Percentiles rank a stretch among this genome's conserved stretches.
These are phyloP conservation scores for Ophiocordyceps unilateralis DNA, from an alignment of 2,329 filamentous ascomycete genomes.

Conservation along the genomic window DNA sequence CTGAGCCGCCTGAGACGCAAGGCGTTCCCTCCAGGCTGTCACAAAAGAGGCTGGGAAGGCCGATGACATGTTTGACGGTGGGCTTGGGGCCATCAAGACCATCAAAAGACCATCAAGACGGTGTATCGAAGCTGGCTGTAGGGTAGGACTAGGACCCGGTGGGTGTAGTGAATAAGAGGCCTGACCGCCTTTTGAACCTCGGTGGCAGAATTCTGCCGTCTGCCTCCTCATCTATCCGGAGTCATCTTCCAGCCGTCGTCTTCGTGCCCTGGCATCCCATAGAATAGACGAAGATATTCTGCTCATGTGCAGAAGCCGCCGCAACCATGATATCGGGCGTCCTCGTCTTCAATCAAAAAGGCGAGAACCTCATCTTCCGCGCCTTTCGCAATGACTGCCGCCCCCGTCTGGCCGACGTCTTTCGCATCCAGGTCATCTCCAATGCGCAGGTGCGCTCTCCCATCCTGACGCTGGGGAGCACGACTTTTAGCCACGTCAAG, in stretches of 20 bases:
- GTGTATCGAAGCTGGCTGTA: not conserved
- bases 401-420: conserved; percentile 92
- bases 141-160: not conserved
- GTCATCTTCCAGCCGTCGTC: not conserved
- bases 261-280: too few species aligned
- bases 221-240: not conserved
- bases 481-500: conserved; percentile 98
- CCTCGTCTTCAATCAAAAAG: conserved; percentile 97
- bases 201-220: conserved; percentile 1
- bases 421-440: conserved; percentile 98
- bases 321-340: conserved; percentile 84
- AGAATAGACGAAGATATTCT: too few species aligned
- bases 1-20: conserved; percentile 14
- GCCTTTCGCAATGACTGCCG: conserved; percentile 98
- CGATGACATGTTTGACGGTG: conserved; percentile 1
- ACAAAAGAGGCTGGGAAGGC: conserved; percentile 21
- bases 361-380: conserved; percentile 98
- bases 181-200: conserved; percentile 1
- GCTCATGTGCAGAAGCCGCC: conserved; percentile 1
- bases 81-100: not conserved
- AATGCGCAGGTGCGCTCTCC: conserved; percentile 95
- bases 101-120: not conserved
- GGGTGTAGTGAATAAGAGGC: not conserved
- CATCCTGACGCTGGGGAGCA: conserved; percentile 91
- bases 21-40: conserved; percentile 18